These are phyloP conservation scores for Fusarium chlamydosporum DNA, from an alignment of 2,329 filamentous ascomycete species.

Conservation along the genomic window DNA sequence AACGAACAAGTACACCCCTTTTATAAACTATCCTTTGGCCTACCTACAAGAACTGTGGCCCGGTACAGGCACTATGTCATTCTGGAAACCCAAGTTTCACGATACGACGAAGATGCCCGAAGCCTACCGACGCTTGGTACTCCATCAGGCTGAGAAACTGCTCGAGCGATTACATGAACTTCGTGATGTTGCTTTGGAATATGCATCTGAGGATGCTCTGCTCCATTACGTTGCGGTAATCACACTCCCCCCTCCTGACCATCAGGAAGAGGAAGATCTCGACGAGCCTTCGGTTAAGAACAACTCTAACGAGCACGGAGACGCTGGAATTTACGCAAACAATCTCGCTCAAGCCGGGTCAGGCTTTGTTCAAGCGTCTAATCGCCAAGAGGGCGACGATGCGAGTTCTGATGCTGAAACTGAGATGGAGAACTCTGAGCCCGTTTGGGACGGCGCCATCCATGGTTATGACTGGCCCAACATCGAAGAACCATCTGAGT, in stretches of 20 bases:
- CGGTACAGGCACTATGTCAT: background rate
- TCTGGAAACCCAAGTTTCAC: constrained; percentile 3
- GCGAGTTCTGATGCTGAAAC: background rate
- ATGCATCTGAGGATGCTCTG: background rate
- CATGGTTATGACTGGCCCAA: background rate
- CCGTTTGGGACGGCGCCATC: background rate
- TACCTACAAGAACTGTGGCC: background rate
- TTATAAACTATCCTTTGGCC: background rate
- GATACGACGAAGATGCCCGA: constrained; percentile 25
- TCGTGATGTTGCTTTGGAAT: background rate
- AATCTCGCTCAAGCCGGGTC: background rate
- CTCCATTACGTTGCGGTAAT: background rate
- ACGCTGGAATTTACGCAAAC: background rate
- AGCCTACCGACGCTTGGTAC: background rate
- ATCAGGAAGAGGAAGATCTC: background rate
- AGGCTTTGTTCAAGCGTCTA: background rate
- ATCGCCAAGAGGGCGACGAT: background rate
- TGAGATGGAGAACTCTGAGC: background rate
- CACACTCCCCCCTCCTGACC: background rate
- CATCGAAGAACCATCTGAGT: background rate
- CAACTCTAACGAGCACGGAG: background rate
- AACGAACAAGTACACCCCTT: background rate
- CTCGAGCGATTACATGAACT: background rate
- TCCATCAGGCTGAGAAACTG: rapidly evolving
- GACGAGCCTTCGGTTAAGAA: background rate